Conservation (phyloP, 2,329 filamentous ascomycete species). For the Stemphylium beticola region DNA sequence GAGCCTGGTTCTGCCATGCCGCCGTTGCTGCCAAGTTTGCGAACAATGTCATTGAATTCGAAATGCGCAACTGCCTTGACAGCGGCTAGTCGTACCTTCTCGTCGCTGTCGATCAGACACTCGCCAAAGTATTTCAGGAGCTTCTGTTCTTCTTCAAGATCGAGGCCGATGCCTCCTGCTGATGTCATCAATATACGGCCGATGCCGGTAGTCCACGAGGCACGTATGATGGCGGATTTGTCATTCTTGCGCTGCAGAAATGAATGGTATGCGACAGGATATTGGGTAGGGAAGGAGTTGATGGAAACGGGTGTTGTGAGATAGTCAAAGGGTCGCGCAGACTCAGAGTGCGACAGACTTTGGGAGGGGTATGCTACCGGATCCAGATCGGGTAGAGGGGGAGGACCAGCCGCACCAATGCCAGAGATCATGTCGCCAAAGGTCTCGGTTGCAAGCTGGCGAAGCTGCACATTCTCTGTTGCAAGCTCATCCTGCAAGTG, state of each 20-base stretch:
- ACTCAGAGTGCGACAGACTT: constrained; percentile 55
- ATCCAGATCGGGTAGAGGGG: constrained; percentile 73
- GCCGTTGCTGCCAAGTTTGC: constrained; percentile 79
- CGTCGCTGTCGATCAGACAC: constrained; percentile 85
- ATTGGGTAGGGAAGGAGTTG: constrained; percentile 85
- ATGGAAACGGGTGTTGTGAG: constrained; percentile 84
- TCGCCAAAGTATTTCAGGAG: constrained; percentile 77
- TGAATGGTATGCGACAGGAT: constrained; percentile 77
- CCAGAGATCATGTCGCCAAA: constrained; percentile 94
- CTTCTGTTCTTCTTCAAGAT: constrained; percentile 77
- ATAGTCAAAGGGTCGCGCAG: constrained; percentile 58
- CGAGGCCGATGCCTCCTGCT: constrained; percentile 86
- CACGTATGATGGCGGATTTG: constrained; percentile 80
- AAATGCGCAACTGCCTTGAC: constrained; percentile 84
- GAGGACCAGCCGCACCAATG: constrained; percentile 88
- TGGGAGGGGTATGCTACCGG: constrained; percentile 84
- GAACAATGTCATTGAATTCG: constrained; percentile 77
- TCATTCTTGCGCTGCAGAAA: constrained; percentile 88
- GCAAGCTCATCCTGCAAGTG: constrained; percentile 91
- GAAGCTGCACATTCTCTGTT: constrained; percentile 85
- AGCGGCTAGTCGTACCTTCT: constrained; percentile 88
- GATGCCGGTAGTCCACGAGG: constrained; percentile 83
- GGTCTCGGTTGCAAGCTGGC: constrained; percentile 88
- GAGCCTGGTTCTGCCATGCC: constrained; percentile 78
- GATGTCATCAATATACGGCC: constrained; percentile 90